Base-by-base conservation (phyloP, 495 filamentous ascomycete genomes). In the Aspergillus cavernicola region DNA sequence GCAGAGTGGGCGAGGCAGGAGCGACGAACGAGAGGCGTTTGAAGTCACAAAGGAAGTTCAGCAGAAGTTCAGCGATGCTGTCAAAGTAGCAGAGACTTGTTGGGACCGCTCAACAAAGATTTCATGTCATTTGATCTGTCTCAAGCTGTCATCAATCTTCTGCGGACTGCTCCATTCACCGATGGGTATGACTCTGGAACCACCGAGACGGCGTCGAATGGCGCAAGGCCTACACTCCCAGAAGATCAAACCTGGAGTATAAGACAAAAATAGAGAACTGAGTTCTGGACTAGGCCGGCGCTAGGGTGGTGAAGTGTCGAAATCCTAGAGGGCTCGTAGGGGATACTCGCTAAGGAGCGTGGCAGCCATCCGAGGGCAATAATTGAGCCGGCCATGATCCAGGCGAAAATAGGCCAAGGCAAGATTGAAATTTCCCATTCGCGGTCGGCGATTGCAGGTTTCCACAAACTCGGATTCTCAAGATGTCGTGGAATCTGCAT, bases 201-300 rank as follows among this genome's bases (percentile, higher is more conserved):
- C 47, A 62, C 56, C 39, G 29, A 50, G 43, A 22, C 49, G 35
- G 52, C 47, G 51, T 40, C 38, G 24, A 50, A 15, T 47, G 42
- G 49, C 26, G 49, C 38, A 35, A 43, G 39, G 51, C 20, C 50
- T 38, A 46, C 26, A 40, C 39, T 18, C 36, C 37, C 10, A 52
- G 16, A 15, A 53, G 33, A 18, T 31, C 41, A 24, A 44, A 50
- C 35, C 42, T 54, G 42, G 15, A 54, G 47, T 52, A 52, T 43
- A 16, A 29, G 56, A 60, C 56, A 57, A 59, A 63, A 59, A 63
- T 63, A 63, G 60, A 50, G 43, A 55, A 31, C 13, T 22, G 33
- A 16, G 33, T 52, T 44, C 13, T n/a, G 41, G 38, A 20, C 57
- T 57, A 57, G 54, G 28, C 49, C 31, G 49, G 48, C 55, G 33